phyloP scores from a whole-genome alignment of 1,284 basidiomycete species.

The Rhodotorula sp. region DNA sequence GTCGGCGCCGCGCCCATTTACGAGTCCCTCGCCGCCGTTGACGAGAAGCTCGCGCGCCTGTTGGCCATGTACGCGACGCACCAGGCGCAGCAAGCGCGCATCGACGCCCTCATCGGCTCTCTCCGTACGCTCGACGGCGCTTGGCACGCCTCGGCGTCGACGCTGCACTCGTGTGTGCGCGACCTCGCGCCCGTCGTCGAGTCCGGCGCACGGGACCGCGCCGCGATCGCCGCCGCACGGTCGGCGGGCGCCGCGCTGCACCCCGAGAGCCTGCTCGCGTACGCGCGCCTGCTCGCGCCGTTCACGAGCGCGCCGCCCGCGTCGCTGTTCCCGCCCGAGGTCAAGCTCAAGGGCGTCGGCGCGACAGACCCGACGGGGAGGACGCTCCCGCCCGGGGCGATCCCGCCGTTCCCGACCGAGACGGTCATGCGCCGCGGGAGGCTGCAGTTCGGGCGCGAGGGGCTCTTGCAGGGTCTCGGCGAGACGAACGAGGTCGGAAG shows the following conservation, averaged over 20 bases:
- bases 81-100: conserved; percentile 14
- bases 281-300: conserved; percentile 45
- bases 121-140: conserved; percentile 7
- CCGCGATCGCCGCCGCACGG: conserved; percentile 8
- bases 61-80: conserved; percentile 29
- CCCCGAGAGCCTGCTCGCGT: conserved; percentile 33
- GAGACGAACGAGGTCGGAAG: conserved; percentile 44
- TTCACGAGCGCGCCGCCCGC: conserved; percentile 47
- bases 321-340: conserved; percentile 25
- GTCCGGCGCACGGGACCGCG: conserved; percentile 28
- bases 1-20: conserved; percentile 17
- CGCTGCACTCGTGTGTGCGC: conserved; percentile 11
- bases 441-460: conserved; percentile 43
- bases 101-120: conserved; percentile 16
- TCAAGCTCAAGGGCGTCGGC: conserved; percentile 22
- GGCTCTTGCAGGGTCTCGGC: conserved; percentile 32
- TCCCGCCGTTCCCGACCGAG: conserved; percentile 49
- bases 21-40: conserved; percentile 12
- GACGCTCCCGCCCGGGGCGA: conserved; percentile 39
- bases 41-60: conserved; percentile 24
- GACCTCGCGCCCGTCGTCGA: conserved; percentile 21
- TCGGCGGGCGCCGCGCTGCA: neutral
- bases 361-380: conserved; percentile 40
- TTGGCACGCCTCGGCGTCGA: conserved; percentile 2
- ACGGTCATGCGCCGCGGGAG: conserved; percentile 45